phyloP scores from a whole-genome alignment of 306 rosid genomes.

The Trifolium repens region DNA sequence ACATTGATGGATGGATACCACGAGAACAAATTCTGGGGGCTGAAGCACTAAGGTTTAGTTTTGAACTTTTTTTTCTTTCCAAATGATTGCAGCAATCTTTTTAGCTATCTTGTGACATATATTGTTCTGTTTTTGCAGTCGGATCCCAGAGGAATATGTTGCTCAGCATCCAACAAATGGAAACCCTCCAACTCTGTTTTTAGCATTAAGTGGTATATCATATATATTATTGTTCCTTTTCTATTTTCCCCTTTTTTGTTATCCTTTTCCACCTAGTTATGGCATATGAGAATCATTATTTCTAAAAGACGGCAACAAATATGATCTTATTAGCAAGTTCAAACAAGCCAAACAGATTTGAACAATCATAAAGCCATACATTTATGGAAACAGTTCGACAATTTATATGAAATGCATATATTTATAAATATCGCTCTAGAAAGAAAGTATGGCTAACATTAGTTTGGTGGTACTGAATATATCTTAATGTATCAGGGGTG shows the following conservation, averaged over 20 bases:
- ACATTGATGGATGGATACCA: conserved; percentile 99
- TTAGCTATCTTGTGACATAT: conserved; percentile 34
- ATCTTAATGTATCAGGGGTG: conserved; percentile 19
- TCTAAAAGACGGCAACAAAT: conserved; percentile 2
- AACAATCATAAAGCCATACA: neutral
- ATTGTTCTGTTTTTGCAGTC: conserved; percentile 61
- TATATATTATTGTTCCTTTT: neutral
- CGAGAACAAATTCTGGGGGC: conserved; percentile 97
- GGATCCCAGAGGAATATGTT: conserved; percentile 85
- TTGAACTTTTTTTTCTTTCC: conserved; percentile 38
- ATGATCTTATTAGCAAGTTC: conserved; percentile 21
- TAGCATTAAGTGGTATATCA: conserved; percentile 70
- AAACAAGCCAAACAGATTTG: conserved; percentile 23
- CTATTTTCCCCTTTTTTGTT: conserved; percentile 16
- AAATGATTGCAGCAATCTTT: conserved; percentile 27
- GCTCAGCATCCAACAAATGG: conserved; percentile 89
- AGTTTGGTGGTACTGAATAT: conserved; percentile 15
- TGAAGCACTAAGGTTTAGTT: conserved; percentile 84
- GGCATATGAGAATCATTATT: conserved; percentile 1
- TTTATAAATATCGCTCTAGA: conserved; percentile 4
- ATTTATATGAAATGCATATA: neutral
- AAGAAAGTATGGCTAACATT: conserved; percentile 29
- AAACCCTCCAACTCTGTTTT: conserved; percentile 90
- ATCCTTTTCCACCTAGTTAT: neutral
- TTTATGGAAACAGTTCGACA: conserved; percentile 1